A percentile compares a stretch with the other conserved stretches of the same genome.
Conservation (phyloP, 2,329 filamentous ascomycete genomes). For the Colletotrichum tabaci region DNA sequence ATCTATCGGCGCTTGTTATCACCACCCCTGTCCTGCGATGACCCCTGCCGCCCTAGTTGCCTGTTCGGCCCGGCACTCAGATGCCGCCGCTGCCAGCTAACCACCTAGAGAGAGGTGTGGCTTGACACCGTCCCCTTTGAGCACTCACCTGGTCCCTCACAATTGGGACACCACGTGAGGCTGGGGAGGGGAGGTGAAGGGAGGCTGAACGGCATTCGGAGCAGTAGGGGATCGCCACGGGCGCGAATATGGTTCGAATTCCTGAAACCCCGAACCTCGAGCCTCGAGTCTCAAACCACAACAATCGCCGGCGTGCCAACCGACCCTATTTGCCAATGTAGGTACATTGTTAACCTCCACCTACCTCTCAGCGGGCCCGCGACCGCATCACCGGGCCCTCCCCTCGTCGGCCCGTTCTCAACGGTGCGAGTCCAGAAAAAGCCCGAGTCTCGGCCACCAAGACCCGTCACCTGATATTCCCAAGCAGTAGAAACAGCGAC, state of each 20-base stretch:
- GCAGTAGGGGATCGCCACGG: background rate
- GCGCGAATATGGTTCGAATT: background rate
- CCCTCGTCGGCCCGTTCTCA: conserved; percentile 2
- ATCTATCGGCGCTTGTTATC: conserved; percentile 7
- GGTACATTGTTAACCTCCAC: background rate
- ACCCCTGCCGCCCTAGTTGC: conserved; percentile 27
- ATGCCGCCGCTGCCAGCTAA: conserved; percentile 20
- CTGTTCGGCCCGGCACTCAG: conserved; percentile 37
- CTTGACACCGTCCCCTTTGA: conserved; percentile 13
- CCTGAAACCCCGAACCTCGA: background rate
- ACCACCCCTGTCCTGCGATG: background rate
- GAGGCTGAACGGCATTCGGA: background rate
- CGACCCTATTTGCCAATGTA: no score
- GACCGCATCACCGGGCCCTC: conserved; percentile 14
- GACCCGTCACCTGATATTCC: conserved; percentile 13
- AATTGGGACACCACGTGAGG: background rate
- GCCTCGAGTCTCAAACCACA: background rate
- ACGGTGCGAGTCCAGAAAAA: background rate
- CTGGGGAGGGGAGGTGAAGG: background rate
- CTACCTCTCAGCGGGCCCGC: conserved; percentile 1
- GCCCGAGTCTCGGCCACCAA: conserved; percentile 37
- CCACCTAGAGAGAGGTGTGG: background rate
- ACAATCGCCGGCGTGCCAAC: background rate
- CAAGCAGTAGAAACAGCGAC: background rate
- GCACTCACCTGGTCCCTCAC: background rate